phyloP scores from a whole-genome alignment of 179 eudicot species.

The Heliamphora pulchella region DNA sequence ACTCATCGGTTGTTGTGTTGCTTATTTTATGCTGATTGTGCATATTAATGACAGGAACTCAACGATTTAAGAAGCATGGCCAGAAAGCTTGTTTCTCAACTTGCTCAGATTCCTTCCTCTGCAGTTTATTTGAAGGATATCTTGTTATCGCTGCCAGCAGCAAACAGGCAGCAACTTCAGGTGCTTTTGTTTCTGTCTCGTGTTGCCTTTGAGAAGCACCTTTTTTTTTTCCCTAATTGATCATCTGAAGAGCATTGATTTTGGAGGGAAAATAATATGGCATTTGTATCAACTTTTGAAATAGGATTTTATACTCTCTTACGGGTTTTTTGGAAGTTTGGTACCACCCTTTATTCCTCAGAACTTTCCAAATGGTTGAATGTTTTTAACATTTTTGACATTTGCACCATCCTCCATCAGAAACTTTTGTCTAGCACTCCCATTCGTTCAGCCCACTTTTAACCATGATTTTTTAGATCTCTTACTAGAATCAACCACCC shows the following conservation, averaged over 20 bases:
- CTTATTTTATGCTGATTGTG: constrained; percentile 16
- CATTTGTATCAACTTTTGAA: neutral
- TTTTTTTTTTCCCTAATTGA: neutral
- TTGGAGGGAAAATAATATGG: neutral
- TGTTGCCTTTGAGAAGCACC: neutral
- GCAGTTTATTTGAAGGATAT: constrained; percentile 63
- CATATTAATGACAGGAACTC: constrained; percentile 43
- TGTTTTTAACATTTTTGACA: neutral
- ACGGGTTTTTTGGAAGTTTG: neutral
- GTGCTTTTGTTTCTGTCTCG: constrained; percentile 29
- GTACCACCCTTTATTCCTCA: neutral
- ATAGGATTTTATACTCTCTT: neutral
- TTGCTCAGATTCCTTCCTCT: constrained; percentile 80
- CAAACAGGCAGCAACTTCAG: constrained; percentile 81
- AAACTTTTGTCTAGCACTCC: neutral
- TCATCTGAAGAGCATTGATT: neutral
- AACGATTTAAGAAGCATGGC: constrained; percentile 52
- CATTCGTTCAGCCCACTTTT: neutral
- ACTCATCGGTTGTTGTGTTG: neutral
- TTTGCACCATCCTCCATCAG: neutral
- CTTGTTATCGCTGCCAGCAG: constrained; percentile 65
- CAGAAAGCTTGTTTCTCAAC: constrained; percentile 73
- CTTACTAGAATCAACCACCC: neutral
- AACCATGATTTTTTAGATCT: neutral
- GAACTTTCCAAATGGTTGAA: neutral